Evolutionary conservation across 192 early-diverging fungal species (phyloP).

Genomic region (Gonapodya prolifera): DNA sequence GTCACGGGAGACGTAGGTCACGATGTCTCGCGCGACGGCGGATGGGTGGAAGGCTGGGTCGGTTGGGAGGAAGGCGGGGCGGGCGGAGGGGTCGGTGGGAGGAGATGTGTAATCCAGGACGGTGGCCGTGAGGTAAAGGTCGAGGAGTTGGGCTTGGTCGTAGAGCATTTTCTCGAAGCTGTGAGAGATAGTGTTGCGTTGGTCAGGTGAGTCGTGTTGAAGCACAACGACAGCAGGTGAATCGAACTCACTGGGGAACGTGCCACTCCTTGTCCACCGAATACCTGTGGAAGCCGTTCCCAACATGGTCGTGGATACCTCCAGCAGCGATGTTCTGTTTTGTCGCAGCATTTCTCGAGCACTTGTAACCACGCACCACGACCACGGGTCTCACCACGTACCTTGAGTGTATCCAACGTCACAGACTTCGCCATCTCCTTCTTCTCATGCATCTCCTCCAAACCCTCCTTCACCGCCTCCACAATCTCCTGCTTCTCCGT

Average conservation of each 20-base stretch:
- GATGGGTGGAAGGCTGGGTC: neutral
- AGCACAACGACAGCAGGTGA: neutral
- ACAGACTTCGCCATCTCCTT: neutral
- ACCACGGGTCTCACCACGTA: slow-evolving; percentile 8
- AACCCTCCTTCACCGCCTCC: neutral
- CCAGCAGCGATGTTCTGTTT: slow-evolving; percentile 16
- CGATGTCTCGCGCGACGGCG: slow-evolving; percentile 31
- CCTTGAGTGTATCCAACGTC: neutral
- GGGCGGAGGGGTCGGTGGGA: neutral
- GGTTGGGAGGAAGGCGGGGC: no score
- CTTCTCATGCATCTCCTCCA: slow-evolving; percentile 3
- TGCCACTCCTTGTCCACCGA: slow-evolving; percentile 31
- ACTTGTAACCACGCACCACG: slow-evolving; percentile 4
- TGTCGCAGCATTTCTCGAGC: slow-evolving; percentile 20
- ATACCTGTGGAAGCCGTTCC: slow-evolving; percentile 26
- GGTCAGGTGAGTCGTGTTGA: no score
- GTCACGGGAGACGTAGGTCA: slow-evolving; percentile 39
- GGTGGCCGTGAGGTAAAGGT: slow-evolving; percentile 18
- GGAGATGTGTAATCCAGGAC: no score
- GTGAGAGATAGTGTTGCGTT: neutral
- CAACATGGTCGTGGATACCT: slow-evolving; percentile 30
- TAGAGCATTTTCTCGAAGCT: slow-evolving; percentile 62
- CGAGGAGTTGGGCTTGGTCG: slow-evolving; percentile 51
- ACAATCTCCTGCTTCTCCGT: neutral
- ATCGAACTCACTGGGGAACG: slow-evolving; percentile 32